Base-by-base conservation (phyloP, 164 flowering plant species). In the Cinnamomum micranthum region DNA sequence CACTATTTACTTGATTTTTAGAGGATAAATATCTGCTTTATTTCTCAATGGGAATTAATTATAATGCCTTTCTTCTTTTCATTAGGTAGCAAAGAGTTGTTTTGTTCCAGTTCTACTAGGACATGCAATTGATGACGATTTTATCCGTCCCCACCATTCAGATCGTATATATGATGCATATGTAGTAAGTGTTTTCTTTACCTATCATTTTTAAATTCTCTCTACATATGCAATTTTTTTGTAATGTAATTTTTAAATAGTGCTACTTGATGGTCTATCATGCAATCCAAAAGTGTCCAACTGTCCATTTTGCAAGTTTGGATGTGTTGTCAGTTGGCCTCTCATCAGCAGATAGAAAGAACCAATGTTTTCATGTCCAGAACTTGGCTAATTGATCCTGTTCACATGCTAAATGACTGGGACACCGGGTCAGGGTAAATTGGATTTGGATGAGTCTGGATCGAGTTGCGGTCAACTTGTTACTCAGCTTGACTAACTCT, bases 111-210 rank as follows among this genome's bases (percentile, higher is more conserved):
- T 84, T 76, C 82, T 95, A 66, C 71, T 93, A 60, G 99, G 99
- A 63, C 99, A 95, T 87, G 99, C 94, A 63, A 81, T 80, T 70
- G 98, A 91, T 65, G 99, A 95, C 85, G 97, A 95, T 78, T 95
- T 95, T 75, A 93, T 93, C 66, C 92, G 74, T 2, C 97, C 98
- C 58, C 95, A 88, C 78, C 99, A 95, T 80, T 88, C 99, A 5
- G 98, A 93, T 76, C 89, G 85, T 31, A 92, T 95, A 80, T 86
- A 77, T 77, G 88, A 90, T 59, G 87, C 92, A 65, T 95, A 95
- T 80, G 79, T 87, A 87, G 99, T 95, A 80, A 76, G 81, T 70
- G 50, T 47, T 12, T 33, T 17, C 47, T 28, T 4, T 2, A 14
- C 13, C 15, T 65, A 68, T 73, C 64, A 13, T 73, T 60, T 68